Base-by-base conservation (phyloP, 1,139 yeast genomes). In the Magnusiomyces suaveolens region DNA sequence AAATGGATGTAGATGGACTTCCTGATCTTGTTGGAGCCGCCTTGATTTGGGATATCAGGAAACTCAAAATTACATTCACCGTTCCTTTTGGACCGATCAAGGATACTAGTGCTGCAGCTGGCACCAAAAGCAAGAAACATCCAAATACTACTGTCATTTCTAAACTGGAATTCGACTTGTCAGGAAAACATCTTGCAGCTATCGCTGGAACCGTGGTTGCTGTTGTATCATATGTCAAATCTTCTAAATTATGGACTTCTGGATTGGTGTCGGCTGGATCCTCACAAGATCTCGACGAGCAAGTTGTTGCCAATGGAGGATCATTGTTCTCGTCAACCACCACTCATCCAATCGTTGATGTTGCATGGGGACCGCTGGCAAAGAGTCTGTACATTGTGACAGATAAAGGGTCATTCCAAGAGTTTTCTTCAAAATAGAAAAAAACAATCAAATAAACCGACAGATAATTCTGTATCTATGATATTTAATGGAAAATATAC, bases 141-240 rank as follows among this genome's bases (percentile, higher is more conserved):
- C 56, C 66, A 6, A 55, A 73, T 2, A 63, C 75, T n/a, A 76
- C 78, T 52, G 72, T 83, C n/a, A 29, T 43, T 39, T 43, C n/a
- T 14, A 57, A 16, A 52, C 52, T 49, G 3, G 26, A 38, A 26
- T 39, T 49, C n/a, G 51, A 49, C 33, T 6, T 16, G 16, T 39
- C 51, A 3, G 29, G 51, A 6, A 18, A 18, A 20, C 32, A 21
- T 29, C n/a, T 49, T 25, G 51, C 33, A 16, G 46, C 46, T 23
- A 25, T 26, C 10, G 44, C 29, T 38, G 18, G 32, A 38, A 21
- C 41, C 20, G 2, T 2, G 8, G 4, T 49, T 38, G 51, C 38
- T 12, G 39, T 41, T n/a, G 46, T 26, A n/a, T 20, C 24, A n/a
- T 49, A 49, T 14, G 24, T 39, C 36, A 49, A 49, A 21, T n/a